Conservation (phyloP, 495 filamentous ascomycete species). For the Astrothelium macrocarpum region DNA sequence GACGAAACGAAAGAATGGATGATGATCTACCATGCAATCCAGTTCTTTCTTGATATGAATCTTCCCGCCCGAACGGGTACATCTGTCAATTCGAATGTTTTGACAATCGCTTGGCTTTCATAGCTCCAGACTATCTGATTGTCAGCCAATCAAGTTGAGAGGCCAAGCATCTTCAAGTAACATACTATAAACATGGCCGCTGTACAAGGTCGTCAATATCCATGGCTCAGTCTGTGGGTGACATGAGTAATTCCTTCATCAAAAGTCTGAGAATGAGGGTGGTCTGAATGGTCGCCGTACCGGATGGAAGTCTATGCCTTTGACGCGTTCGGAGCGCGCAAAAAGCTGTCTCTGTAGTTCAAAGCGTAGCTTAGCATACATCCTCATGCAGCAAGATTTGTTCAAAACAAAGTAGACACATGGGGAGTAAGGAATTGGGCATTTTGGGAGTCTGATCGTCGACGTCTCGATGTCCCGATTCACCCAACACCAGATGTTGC, state of each 20-base stretch:
- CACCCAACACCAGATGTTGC: too few relatives aligned
- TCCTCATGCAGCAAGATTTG: conserved; percentile 18
- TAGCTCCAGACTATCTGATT: conserved; percentile 68
- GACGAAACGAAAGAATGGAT: neutral
- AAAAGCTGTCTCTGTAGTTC: conserved; percentile 62
- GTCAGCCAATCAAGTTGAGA: neutral
- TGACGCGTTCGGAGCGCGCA: conserved; percentile 82
- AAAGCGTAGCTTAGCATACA: conserved; percentile 29
- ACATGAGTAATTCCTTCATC: neutral
- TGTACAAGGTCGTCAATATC: conserved; percentile 93
- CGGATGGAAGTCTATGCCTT: conserved; percentile 95
- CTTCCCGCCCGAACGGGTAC: conserved; percentile 94
- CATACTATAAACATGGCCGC: conserved; percentile 83
- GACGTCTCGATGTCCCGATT: too few relatives aligned
- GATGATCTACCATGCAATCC: conserved; percentile 65
- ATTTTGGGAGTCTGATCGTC: neutral
- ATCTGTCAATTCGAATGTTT: conserved; percentile 98
- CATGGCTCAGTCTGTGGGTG: conserved; percentile 24
- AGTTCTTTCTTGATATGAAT: conserved; percentile 96
- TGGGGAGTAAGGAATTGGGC: neutral
- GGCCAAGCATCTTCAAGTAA: neutral
- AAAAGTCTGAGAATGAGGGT: neutral
- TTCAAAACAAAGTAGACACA: conserved; percentile 8
- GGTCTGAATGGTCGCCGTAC: neutral
- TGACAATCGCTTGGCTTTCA: conserved; percentile 92